Conservation (phyloP, 306 rosid genomes). For the Echinosophora koreensis region DNA sequence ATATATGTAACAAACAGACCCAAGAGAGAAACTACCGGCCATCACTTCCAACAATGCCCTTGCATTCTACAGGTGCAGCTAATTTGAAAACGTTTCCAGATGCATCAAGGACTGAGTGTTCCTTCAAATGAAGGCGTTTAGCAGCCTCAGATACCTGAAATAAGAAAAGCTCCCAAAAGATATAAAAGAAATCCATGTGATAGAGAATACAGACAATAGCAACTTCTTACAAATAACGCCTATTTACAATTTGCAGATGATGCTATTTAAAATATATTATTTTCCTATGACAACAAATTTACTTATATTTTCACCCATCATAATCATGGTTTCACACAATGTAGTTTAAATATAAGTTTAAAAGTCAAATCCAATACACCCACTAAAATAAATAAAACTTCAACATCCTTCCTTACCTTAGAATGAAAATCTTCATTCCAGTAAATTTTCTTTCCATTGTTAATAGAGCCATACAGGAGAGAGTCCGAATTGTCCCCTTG, state of each 20-base stretch:
- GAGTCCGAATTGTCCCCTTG: conserved; percentile 99
- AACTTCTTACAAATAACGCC: background rate
- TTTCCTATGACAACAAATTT: conserved; percentile 10
- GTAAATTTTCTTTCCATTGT: conserved; percentile 95
- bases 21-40: conserved; percentile 69
- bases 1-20: conserved; percentile 28
- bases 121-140: conserved; percentile 89
- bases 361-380: conserved; percentile 35
- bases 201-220: conserved; percentile 1
- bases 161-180: conserved; percentile 41
- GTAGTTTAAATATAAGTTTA: conserved; percentile 14
- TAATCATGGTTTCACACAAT: conserved; percentile 3
- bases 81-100: conserved; percentile 86
- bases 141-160: conserved; percentile 92
- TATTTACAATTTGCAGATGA: conserved; percentile 18
- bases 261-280: conserved; percentile 21
- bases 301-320: conserved; percentile 5
- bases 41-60: conserved; percentile 98
- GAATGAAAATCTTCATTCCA: conserved; percentile 99
- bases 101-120: conserved; percentile 88
- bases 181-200: conserved; percentile 30
- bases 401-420: conserved; percentile 65
- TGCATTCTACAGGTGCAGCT: conserved; percentile 99
- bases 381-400: conserved; percentile 30
- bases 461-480: conserved; percentile 96